Evolutionary conservation across 23 red algal genomes (phyloP).

Genomic region (Porphyridium purpureum): DNA sequence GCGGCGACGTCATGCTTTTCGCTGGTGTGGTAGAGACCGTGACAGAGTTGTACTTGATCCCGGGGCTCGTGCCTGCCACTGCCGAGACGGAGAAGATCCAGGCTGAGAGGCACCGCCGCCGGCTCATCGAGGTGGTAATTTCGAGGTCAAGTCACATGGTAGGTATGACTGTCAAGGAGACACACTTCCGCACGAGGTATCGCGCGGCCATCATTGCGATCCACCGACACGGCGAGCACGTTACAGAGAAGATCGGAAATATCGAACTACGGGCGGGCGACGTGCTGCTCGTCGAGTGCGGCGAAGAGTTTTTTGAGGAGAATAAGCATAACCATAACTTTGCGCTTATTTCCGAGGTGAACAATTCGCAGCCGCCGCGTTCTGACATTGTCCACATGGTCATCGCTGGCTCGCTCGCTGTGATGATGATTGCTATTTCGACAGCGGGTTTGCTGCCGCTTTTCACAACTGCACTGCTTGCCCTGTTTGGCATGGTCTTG

Average conservation of each 20-base stretch:
- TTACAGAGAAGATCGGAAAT: slow-evolving; percentile 69
- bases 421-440: slow-evolving; percentile 51
- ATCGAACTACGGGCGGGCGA: slow-evolving; percentile 54
- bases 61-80: slow-evolving; percentile 67
- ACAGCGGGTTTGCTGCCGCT: slow-evolving; percentile 34
- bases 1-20: slow-evolving; percentile 63
- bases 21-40: slow-evolving; percentile 83
- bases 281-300: slow-evolving; percentile 62
- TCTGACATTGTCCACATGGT: slow-evolving; percentile 68
- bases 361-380: slow-evolving; percentile 44
- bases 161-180: slow-evolving; percentile 34
- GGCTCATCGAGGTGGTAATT: slow-evolving; percentile 79
- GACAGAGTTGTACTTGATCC: slow-evolving; percentile 75
- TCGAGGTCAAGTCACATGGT: background rate
- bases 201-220: slow-evolving; percentile 77
- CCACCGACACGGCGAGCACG: slow-evolving; percentile 65
- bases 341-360: slow-evolving; percentile 62
- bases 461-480: slow-evolving; percentile 35
- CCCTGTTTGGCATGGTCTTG: slow-evolving; percentile 34
- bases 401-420: slow-evolving; percentile 26
- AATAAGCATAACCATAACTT: slow-evolving; percentile 72
- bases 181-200: slow-evolving; percentile 61
- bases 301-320: slow-evolving; percentile 36
- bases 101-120: slow-evolving; percentile 48
- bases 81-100: slow-evolving; percentile 61